Conservation (phyloP, 2,329 filamentous ascomycete genomes). For the Cadophora luteo-olivacea region DNA sequence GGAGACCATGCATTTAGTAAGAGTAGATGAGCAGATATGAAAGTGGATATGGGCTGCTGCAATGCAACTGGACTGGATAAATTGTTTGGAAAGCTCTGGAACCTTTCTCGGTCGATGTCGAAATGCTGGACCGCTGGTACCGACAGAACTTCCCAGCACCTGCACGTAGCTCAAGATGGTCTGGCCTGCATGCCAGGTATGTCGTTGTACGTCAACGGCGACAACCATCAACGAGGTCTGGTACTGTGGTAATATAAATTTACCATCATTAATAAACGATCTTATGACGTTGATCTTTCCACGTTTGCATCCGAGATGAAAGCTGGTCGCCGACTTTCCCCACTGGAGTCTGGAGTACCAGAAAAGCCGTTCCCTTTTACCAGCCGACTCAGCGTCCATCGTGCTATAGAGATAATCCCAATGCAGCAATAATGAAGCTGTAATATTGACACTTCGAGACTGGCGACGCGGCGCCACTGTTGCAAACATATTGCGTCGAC, state of each 20-base stretch:
- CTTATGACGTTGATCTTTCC: constrained; percentile 14
- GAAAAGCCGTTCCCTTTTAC: background rate
- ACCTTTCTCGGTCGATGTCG: background rate
- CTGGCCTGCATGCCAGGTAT: background rate
- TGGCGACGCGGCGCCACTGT: background rate
- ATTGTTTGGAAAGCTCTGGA: constrained; percentile 16
- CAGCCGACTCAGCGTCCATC: constrained; percentile 13
- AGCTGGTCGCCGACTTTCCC: constrained; percentile 4
- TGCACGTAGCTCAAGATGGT: constrained; percentile 12
- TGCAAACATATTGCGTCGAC: constrained; percentile 5
- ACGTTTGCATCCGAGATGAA: background rate
- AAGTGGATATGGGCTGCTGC: background rate
- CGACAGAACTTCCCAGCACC: constrained; percentile 7
- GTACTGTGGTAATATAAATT: background rate
- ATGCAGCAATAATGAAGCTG: constrained; percentile 17
- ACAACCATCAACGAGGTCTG: background rate
- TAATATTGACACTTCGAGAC: constrained; percentile 1
- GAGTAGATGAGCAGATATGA: constrained; percentile 3
- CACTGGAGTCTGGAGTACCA: background rate
- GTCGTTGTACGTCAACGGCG: background rate
- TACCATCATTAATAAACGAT: background rate
- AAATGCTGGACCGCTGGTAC: constrained; percentile 3
- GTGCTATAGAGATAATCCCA: background rate
- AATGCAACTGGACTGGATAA: background rate
- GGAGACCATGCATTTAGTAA: background rate